phyloP scores from a whole-genome alignment of 2,329 filamentous ascomycete species.

The Penicillium vulpinum region DNA sequence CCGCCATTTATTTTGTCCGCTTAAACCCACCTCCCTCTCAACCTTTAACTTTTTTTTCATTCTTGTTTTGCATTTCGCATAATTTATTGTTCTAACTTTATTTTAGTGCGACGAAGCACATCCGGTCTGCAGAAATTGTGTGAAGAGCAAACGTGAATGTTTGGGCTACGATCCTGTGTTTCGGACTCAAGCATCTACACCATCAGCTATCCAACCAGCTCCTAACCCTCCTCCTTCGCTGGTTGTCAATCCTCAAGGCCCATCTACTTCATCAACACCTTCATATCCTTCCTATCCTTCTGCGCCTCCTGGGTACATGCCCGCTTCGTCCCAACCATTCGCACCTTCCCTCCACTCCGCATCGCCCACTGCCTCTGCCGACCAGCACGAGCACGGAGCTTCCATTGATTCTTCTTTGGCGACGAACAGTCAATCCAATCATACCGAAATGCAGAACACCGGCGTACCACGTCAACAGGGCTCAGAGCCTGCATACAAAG shows the following conservation, averaged over 20 bases:
- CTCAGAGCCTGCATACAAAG: conserved; percentile 25
- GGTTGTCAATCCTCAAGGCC: conserved; percentile 43
- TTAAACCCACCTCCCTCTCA: conserved; percentile 15
- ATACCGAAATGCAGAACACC: conserved; percentile 38
- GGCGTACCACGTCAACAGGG: conserved; percentile 26
- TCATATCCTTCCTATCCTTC: conserved; percentile 41
- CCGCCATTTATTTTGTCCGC: conserved; percentile 28
- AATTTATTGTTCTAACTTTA: conserved; percentile 15
- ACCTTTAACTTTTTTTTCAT: conserved; percentile 13
- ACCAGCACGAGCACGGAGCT: conserved; percentile 58
- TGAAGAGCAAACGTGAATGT: conserved; percentile 68
- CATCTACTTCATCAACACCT: conserved; percentile 27
- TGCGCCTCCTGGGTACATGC: conserved; percentile 43
- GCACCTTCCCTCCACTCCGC: conserved; percentile 41
- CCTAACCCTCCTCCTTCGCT: conserved; percentile 46
- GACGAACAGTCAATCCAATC: conserved; percentile 35
- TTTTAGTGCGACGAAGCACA: conserved; percentile 90
- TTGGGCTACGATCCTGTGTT: conserved; percentile 69
- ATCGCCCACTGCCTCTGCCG: conserved; percentile 41
- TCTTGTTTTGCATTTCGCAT: neutral
- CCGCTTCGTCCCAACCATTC: conserved; percentile 41
- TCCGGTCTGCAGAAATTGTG: conserved; percentile 75
- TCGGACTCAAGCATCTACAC: conserved; percentile 67
- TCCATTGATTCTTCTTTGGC: conserved; percentile 69
- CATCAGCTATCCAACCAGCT: conserved; percentile 67